Base-by-base conservation (phyloP, 495 filamentous ascomycete species). In the Mytilinidion resinicola region DNA sequence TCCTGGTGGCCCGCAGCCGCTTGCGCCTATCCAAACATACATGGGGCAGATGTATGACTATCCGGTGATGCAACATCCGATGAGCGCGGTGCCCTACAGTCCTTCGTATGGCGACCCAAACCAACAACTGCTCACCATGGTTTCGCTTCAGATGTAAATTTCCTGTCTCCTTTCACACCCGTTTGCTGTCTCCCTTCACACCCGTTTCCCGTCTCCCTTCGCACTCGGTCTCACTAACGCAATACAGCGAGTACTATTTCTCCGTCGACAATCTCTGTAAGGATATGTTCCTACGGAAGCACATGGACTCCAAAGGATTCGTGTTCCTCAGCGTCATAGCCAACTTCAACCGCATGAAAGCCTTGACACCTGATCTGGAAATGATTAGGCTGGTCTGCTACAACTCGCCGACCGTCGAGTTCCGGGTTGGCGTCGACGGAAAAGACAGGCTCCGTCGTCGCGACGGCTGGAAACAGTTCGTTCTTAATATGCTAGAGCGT, bases 221-320 rank as follows among this genome's bases (percentile, higher is more conserved):
- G 14, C 14, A 30, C 35, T 15, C 55, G 19, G 42, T 36, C 0
- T 35, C 44, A 47, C 62, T 73, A 55, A 75, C 53, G 43, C 20
- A 7, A 33, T 21, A n/a, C 49, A 81, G 77, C 63, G 88, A 95
- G 64, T 97, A 97, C 73, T 98, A 97, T 71, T 93, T 98, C 74
- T 97, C 91, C 0, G 80, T 96, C 9, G 90, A 97, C 62, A 97
- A 97, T 70, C 81, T 96, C 55, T 92, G 89, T 81, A 97, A 95
- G 73, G 93, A 98, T 66, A 79, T 86, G 63, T 97, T 83, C 72
- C 80, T 98, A 33, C 85, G 93, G 34, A 84, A 83, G 59, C 85
- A 90, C 53, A 96, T 98, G 95, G 92, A 98, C 67, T 87, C 83
- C 2, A 86, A 96, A 70, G 93, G 93, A 9, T 98, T 88, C 68